Evolutionary conservation across 306 rosid species (phyloP).

Genomic region (Gynostemma pentaphyllum): DNA sequence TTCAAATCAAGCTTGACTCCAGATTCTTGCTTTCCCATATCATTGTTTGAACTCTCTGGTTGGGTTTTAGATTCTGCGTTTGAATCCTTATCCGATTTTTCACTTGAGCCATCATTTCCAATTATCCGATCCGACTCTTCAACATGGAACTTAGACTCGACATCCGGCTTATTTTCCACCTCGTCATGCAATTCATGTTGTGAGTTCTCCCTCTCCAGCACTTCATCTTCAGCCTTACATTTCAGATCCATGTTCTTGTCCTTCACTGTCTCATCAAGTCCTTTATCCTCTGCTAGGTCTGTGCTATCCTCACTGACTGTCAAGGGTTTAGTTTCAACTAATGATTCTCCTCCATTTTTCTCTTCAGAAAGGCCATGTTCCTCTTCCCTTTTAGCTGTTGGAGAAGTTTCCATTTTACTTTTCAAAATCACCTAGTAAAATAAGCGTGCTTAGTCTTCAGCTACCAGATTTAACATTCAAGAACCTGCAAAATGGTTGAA

Average conservation of each 20-base stretch:
- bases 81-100: slow-evolving; percentile 15
- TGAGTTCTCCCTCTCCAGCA: slow-evolving; percentile 6
- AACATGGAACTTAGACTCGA: slow-evolving; percentile 16
- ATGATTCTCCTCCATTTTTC: slow-evolving; percentile 21
- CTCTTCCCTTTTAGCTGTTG: slow-evolving; percentile 22
- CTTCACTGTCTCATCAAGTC: slow-evolving; percentile 13
- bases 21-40: neutral
- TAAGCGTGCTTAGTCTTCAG: neutral
- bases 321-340: slow-evolving; percentile 16
- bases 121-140: slow-evolving; percentile 8
- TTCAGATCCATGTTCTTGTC: slow-evolving; percentile 5
- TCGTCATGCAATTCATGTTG: slow-evolving; percentile 14
- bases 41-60: slow-evolving; percentile 3
- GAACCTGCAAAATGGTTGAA: slow-evolving; percentile 2
- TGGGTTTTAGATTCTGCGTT: slow-evolving; percentile 14
- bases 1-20: neutral
- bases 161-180: slow-evolving; percentile 12
- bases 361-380: slow-evolving; percentile 15
- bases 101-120: slow-evolving; percentile 14
- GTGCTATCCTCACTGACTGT: neutral
- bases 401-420: slow-evolving; percentile 19
- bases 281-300: slow-evolving; percentile 1
- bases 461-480: slow-evolving; percentile 1
- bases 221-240: slow-evolving; percentile 17
- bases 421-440: neutral